A percentile compares a stretch with the other conserved stretches of the same genome.
Evolutionary conservation across 1,284 basidiomycete species (phyloP).

Genomic region (Tetrapyrgos nigripes): DNA sequence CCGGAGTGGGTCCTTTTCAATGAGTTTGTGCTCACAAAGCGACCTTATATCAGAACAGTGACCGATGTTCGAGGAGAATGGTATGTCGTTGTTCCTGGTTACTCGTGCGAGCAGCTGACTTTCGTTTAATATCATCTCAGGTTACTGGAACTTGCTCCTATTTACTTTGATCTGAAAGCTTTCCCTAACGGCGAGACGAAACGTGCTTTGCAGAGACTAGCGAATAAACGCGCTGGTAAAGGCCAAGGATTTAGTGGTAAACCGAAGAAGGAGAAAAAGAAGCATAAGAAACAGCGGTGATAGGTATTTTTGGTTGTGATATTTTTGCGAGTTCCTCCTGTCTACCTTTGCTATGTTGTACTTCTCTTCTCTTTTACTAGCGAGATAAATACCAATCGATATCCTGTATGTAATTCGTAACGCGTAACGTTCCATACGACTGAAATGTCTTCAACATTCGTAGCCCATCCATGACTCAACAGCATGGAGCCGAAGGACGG

Average conservation of each 20-base stretch:
- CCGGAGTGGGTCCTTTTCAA: constrained; percentile 99
- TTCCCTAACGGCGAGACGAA: constrained; percentile 82
- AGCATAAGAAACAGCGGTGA: no score
- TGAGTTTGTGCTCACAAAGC: constrained; percentile 95
- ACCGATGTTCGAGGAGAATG: constrained; percentile 92
- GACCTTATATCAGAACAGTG: constrained; percentile 90
- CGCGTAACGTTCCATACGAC: no score
- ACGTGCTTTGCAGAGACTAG: constrained; percentile 60
- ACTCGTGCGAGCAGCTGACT: not conserved
- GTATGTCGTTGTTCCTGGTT: constrained; percentile 47
- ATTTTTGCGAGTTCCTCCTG: no score
- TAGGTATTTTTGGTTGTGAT: no score
- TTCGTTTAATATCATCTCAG: constrained; percentile 42
- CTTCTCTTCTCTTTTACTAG: no score
- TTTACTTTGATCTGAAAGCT: constrained; percentile 78
- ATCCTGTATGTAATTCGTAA: no score
- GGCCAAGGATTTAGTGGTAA: not conserved
- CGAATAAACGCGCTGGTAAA: constrained; percentile 38
- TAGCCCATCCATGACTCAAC: no score
- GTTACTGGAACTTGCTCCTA: constrained; percentile 83
- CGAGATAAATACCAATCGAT: no score
- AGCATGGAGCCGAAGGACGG: no score
- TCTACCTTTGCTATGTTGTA: no score
- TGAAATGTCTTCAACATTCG: no score
- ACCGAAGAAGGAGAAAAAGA: not conserved